Evolutionary conservation across 345 rosid species (phyloP), one percentile per base, ranked within the genome.

Genomic region (Gossypium ekmanianum): DNA sequence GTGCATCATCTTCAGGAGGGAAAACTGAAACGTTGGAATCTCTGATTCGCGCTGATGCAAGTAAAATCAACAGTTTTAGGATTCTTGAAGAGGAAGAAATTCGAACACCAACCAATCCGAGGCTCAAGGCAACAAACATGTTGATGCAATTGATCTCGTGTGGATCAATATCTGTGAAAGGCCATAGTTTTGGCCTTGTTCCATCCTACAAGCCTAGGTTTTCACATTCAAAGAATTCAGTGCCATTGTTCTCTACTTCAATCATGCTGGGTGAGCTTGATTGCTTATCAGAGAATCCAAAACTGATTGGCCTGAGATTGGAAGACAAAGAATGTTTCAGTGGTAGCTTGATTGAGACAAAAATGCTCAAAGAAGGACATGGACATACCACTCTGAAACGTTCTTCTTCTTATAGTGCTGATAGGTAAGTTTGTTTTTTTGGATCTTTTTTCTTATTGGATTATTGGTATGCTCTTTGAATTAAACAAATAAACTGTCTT

Each of bases 291-390:
- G 97, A 93, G 75, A 91, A 92, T 77, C 93, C 96, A 2, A 93
- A 89, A 76, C 6, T 89, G 80, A 84, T 87, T 89, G 80, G 90
- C 57, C 47, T 90, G 81, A 86, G 94, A 73, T 18, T 86, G 71
- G 97, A 95, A 75, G 97, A 91, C 66, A 95, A 95, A 78, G 98
- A 91, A 47, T 91, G 93, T 75, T 93, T 90, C 76, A 95, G 99
- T 61, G 97, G 98, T 68, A 92, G 99, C 81, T 78, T 95, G 81
- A 83, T 92, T 0, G 98, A 95, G 88, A 86, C 92, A 1, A 89
- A 87, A 83, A 70, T 81, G 75, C 88, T 83, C 11, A 87, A 81
- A 78, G 84, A 77, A 68, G 84, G 81, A 75, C 88, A 81, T 75
- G 85, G 85, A 57, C 83, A 57, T 69, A 9, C 78, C 74, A 72